phyloP scores from a whole-genome alignment of 139 green algal genomes.

The Chlamydomonas asymmetrica region DNA sequence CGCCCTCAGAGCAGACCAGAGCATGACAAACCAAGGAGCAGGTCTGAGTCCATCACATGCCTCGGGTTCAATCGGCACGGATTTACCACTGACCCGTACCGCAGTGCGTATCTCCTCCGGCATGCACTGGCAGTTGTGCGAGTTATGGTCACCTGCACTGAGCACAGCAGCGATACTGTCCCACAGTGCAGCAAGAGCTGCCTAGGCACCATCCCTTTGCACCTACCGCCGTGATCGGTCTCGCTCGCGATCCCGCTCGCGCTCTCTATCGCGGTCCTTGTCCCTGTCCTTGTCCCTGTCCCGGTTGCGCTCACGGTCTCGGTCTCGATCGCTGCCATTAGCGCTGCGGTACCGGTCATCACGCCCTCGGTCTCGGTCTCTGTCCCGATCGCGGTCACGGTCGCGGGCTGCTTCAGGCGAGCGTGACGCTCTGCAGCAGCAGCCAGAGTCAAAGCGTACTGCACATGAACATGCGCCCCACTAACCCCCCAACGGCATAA shows the following conservation, averaged over 20 bases:
- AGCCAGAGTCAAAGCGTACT: constrained; percentile 13
- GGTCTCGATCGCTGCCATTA: background rate
- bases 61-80: too few relatives aligned
- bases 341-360: background rate
- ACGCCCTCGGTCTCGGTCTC: constrained; percentile 5
- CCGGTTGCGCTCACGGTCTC: constrained; percentile 2
- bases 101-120: too few relatives aligned
- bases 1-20: too few relatives aligned
- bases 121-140: too few relatives aligned
- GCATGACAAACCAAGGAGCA: too few relatives aligned
- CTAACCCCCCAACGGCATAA: background rate
- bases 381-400: constrained; percentile 12
- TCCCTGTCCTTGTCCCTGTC: constrained; percentile 2
- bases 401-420: background rate
- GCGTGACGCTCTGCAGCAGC: constrained; percentile 4
- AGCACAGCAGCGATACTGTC: too few relatives aligned
- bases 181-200: too few relatives aligned
- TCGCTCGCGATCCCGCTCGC: constrained; percentile 13
- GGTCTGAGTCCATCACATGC: too few relatives aligned
- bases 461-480: background rate
- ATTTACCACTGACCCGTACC: too few relatives aligned
- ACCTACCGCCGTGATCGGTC: background rate
- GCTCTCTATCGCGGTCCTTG: constrained; percentile 5
- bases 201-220: too few relatives aligned
- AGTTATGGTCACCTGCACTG: too few relatives aligned